Percentiles rank a stretch among this genome's conserved stretches.
phyloP scores from a whole-genome alignment of 768 basidiomycete species.

The Fomitopsis serialis region DNA sequence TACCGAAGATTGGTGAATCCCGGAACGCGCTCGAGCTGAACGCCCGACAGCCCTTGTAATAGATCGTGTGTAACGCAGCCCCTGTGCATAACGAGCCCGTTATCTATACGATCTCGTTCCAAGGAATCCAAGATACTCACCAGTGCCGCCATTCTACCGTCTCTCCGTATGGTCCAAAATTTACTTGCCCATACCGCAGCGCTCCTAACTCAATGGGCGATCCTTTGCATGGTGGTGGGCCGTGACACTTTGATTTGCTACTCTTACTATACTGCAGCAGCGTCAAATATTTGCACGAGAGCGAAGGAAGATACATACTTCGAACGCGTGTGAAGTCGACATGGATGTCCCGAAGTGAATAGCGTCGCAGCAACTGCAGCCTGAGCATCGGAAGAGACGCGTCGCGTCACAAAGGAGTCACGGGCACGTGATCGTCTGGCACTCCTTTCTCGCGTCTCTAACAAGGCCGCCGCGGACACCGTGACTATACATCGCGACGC shows the following conservation, averaged over 20 bases:
- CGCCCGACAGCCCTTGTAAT: conserved; percentile 41
- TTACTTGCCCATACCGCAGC: conserved; percentile 60
- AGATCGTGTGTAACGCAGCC: conserved; percentile 65
- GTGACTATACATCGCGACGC: too few relatives aligned
- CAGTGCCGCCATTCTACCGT: conserved; percentile 75
- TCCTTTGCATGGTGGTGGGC: conserved; percentile 53
- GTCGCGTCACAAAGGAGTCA: conserved; percentile 4
- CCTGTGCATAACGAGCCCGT: conserved; percentile 33
- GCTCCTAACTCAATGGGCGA: conserved; percentile 46
- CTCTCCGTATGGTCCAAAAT: conserved; percentile 45
- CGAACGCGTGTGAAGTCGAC: conserved; percentile 22
- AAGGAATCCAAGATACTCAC: conserved; percentile 32
- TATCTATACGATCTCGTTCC: not conserved
- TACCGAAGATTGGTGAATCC: conserved; percentile 54
- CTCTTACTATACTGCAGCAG: conserved; percentile 63
- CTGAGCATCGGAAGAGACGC: conserved; percentile 4
- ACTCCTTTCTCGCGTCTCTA: too few relatives aligned
- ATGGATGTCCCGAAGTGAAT: conserved; percentile 11
- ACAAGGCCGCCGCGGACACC: too few relatives aligned
- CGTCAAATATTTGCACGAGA: not conserved
- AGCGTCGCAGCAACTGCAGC: conserved; percentile 1
- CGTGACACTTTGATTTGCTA: conserved; percentile 63
- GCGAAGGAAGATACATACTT: conserved; percentile 11
- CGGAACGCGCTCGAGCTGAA: conserved; percentile 34
- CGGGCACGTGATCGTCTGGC: too few relatives aligned